A percentile compares a stretch with the other conserved stretches of the same genome.
These are phyloP conservation scores for Cupressus sempervirens DNA, from an alignment of 75 land plant genomes.

Conservation along the genomic window DNA sequence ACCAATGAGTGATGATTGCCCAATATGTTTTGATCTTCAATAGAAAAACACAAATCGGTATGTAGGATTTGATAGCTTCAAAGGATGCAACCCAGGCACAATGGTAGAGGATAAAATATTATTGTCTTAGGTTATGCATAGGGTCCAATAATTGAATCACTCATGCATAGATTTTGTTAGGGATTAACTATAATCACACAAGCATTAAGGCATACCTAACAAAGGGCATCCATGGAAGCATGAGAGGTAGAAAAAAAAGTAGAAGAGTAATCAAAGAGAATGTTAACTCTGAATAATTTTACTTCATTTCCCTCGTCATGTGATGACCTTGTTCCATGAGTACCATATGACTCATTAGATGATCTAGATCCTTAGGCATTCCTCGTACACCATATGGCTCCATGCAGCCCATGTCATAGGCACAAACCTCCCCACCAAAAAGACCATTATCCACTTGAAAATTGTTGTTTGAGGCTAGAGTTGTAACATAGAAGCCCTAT, in stretches of 20 bases:
- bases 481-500: conserved; percentile 12
- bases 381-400: conserved; percentile 89
- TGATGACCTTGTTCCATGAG: too few relatives aligned
- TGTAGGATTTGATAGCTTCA: too few relatives aligned
- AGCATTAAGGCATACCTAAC: conserved; percentile 52
- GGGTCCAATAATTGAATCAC: too few relatives aligned
- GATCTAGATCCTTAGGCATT: neutral
- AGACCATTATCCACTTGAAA: conserved; percentile 23
- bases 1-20: too few relatives aligned
- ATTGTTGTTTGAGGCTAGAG: neutral
- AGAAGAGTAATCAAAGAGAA: conserved; percentile 56
- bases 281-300: conserved; percentile 83
- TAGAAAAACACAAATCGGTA: too few relatives aligned
- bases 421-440: conserved; percentile 55
- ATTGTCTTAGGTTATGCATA: too few relatives aligned
- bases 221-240: conserved; percentile 68
- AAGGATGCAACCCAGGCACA: too few relatives aligned
- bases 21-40: too few relatives aligned
- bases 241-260: conserved; percentile 41
- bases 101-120: too few relatives aligned
- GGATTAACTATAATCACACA: too few relatives aligned
- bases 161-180: too few relatives aligned
- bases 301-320: conserved; percentile 58
- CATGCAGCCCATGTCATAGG: conserved; percentile 57
- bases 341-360: too few relatives aligned